Conservation (phyloP, 805 yeast species). For the Sugiyamaella boreocaroliniensis region DNA sequence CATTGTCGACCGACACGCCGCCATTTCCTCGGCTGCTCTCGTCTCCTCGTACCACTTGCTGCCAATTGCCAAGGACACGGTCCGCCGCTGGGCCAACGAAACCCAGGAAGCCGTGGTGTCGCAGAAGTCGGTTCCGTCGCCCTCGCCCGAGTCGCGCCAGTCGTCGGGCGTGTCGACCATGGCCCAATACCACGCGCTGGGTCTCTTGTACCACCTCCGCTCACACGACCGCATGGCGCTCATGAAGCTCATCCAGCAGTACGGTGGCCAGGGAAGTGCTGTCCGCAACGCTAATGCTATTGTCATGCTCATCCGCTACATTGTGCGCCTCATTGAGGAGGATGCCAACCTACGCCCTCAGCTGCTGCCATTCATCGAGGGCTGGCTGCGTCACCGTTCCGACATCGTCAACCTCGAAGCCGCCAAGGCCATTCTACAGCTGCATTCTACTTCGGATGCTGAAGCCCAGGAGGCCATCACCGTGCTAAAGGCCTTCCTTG, state of each 20-base stretch:
- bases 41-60: slow-evolving; percentile 84
- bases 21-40: slow-evolving; percentile 88
- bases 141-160: slow-evolving; percentile 20
- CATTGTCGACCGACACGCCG: slow-evolving; percentile 83
- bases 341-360: slow-evolving; percentile 58
- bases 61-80: slow-evolving; percentile 86
- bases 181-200: slow-evolving; percentile 94
- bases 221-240: slow-evolving; percentile 92
- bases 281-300: slow-evolving; percentile 78
- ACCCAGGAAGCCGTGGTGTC: slow-evolving; percentile 82
- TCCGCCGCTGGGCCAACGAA: slow-evolving; percentile 90
- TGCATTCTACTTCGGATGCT: slow-evolving; percentile 51
- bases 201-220: slow-evolving; percentile 78
- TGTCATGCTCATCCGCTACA: slow-evolving; percentile 76
- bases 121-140: slow-evolving; percentile 36
- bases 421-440: slow-evolving; percentile 60
- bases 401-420: slow-evolving; percentile 93
- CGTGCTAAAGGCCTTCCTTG: slow-evolving; percentile 66
- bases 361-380: slow-evolving; percentile 57
- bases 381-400: slow-evolving; percentile 70
- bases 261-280: slow-evolving; percentile 46
- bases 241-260: slow-evolving; percentile 79
- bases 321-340: slow-evolving; percentile 63
- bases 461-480: slow-evolving; percentile 59
- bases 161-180: slow-evolving; percentile 50